Evolutionary conservation across 2,329 filamentous ascomycete species (phyloP).

Genomic region (Pseudogymnoascus sp.): DNA sequence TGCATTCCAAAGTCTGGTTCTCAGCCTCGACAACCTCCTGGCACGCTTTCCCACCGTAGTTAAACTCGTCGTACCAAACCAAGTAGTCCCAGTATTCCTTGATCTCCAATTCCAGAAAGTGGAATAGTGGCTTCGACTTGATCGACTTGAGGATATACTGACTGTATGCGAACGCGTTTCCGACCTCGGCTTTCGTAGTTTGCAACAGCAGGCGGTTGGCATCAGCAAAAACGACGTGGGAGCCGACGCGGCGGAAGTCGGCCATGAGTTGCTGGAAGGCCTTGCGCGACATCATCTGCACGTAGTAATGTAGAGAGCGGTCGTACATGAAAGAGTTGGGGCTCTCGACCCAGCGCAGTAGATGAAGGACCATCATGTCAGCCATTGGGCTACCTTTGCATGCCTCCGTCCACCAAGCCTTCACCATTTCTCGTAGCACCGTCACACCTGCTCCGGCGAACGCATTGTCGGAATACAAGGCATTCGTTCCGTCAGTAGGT

Average conservation of each 20-base stretch:
- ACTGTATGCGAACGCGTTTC: conserved; percentile 92
- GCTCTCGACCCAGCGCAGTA: conserved; percentile 94
- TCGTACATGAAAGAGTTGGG: conserved; percentile 94
- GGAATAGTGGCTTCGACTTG: conserved; percentile 88
- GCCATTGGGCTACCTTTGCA: conserved; percentile 88
- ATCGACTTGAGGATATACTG: conserved; percentile 98
- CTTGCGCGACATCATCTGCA: conserved; percentile 97
- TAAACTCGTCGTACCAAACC: conserved; percentile 98
- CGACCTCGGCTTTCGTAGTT: conserved; percentile 92
- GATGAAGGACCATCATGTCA: conserved; percentile 92
- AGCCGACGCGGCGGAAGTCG: conserved; percentile 91
- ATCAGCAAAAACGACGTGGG: conserved; percentile 90
- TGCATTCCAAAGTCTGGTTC: conserved; percentile 73
- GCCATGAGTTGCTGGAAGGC: conserved; percentile 95
- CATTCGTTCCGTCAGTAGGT: conserved; percentile 54
- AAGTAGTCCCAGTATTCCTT: conserved; percentile 99
- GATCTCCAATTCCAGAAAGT: conserved; percentile 94
- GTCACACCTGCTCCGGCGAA: conserved; percentile 88
- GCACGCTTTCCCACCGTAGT: conserved; percentile 93
- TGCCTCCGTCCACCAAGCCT: conserved; percentile 95
- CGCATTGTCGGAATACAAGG: conserved; percentile 76
- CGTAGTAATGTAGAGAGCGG: conserved; percentile 87
- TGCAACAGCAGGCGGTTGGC: conserved; percentile 84
- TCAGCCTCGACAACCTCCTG: conserved; percentile 69
- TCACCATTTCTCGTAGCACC: conserved; percentile 95